These are phyloP conservation scores for Neurospora tetrasperma DNA, from an alignment of 495 filamentous ascomycete species.

Conservation along the genomic window DNA sequence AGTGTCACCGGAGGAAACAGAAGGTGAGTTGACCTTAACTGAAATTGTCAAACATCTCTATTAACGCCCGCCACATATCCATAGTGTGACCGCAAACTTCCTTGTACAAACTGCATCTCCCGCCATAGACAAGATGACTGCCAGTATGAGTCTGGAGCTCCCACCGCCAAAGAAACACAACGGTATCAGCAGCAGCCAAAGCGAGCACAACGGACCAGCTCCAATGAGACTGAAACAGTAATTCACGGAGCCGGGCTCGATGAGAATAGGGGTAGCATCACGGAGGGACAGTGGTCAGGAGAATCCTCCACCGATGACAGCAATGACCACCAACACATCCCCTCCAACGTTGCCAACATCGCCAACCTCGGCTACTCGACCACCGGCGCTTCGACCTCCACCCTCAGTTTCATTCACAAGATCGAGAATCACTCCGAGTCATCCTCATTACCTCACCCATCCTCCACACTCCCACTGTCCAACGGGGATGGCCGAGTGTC, in stretches of 20 bases:
- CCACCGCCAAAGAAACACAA: slow-evolving; percentile 28
- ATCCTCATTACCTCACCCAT: no score
- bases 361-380: slow-evolving; percentile 40
- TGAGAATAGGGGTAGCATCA: background rate
- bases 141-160: slow-evolving; percentile 41
- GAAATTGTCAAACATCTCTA: background rate
- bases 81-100: slow-evolving; percentile 50
- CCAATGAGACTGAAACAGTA: background rate
- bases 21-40: slow-evolving; percentile 31
- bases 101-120: slow-evolving; percentile 51
- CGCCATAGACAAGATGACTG: slow-evolving; percentile 39
- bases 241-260: background rate
- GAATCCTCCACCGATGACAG: background rate
- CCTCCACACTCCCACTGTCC: no score
- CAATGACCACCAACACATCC: background rate
- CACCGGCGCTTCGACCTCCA: slow-evolving; percentile 33
- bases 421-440: slow-evolving; percentile 23
- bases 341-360: slow-evolving; percentile 15
- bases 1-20: slow-evolving; percentile 55
- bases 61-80: background rate
- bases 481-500: no score
- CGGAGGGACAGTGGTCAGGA: background rate
- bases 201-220: slow-evolving; percentile 10
- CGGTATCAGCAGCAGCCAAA: slow-evolving; percentile 8
- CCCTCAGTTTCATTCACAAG: slow-evolving; percentile 40